Evolutionary conservation across 805 yeast species (phyloP).

Genomic region (Zygotorulaspora florentina): DNA sequence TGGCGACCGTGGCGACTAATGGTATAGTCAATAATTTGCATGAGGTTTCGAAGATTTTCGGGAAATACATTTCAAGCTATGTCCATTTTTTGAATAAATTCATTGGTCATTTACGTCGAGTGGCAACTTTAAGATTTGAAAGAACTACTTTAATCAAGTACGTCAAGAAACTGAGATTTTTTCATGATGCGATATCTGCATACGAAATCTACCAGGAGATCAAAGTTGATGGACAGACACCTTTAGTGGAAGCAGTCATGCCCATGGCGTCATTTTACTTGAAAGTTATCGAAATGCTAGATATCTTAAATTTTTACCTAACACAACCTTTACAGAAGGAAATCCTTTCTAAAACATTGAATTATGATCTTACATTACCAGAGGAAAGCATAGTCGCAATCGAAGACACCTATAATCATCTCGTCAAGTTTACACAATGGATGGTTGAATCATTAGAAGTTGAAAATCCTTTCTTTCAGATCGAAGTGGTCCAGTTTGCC

Average conservation of each 20-base stretch:
- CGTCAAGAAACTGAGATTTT: constrained; percentile 34
- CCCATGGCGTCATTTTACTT: constrained; percentile 23
- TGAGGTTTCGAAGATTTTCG: constrained; percentile 14
- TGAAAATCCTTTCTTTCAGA: constrained; percentile 16
- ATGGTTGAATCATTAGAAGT: constrained; percentile 29
- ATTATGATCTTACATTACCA: constrained; percentile 23
- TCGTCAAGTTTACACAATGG: constrained; percentile 36
- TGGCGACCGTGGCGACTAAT: neutral
- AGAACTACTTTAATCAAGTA: constrained; percentile 33
- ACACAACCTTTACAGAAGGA: constrained; percentile 34
- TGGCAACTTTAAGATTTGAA: constrained; percentile 30
- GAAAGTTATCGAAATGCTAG: constrained; percentile 30
- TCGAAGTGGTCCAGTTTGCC: constrained; percentile 32
- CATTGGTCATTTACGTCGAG: constrained; percentile 31
- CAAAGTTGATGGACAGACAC: constrained; percentile 1
- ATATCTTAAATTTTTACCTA: constrained; percentile 30
- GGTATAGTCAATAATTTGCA: constrained; percentile 4
- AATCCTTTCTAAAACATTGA: constrained; percentile 34
- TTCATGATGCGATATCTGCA: constrained; percentile 26
- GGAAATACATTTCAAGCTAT: constrained; percentile 28
- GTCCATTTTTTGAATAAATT: constrained; percentile 32
- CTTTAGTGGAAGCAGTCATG: constrained; percentile 13
- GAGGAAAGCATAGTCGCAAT: constrained; percentile 22
- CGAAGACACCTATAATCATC: constrained; percentile 32
- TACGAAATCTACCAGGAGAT: constrained; percentile 8